phyloP scores from a whole-genome alignment of 306 rosid species.

The Spatholobus suberectus region DNA sequence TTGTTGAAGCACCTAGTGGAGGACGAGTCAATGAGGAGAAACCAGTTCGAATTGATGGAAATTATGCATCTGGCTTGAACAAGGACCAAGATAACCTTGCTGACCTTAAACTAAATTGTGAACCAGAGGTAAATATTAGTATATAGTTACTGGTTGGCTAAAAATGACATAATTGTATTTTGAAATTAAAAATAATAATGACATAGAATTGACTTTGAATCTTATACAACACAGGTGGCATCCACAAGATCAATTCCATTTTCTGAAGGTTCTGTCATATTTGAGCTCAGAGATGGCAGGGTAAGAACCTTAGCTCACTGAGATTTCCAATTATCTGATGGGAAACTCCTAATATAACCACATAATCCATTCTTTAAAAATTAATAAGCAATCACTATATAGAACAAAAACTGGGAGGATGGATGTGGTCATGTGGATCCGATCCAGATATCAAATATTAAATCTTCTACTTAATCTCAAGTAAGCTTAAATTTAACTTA shows the following conservation, averaged over 20 bases:
- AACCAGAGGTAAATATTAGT: slow-evolving; percentile 64
- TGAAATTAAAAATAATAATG: neutral
- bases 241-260: slow-evolving; percentile 82
- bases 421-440: neutral
- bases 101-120: slow-evolving; percentile 55
- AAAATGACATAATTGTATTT: neutral
- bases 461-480: neutral
- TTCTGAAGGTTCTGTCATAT: slow-evolving; percentile 72
- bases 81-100: slow-evolving; percentile 38
- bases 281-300: slow-evolving; percentile 91
- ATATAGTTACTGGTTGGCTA: neutral
- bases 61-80: slow-evolving; percentile 46
- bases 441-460: neutral
- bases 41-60: slow-evolving; percentile 45
- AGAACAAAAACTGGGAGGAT: neutral
- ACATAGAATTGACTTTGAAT: slow-evolving; percentile 39
- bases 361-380: neutral
- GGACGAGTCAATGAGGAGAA: slow-evolving; percentile 38
- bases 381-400: neutral
- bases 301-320: slow-evolving; percentile 57
- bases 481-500: neutral
- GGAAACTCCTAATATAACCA: neutral
- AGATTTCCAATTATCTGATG: slow-evolving; percentile 13
- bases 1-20: slow-evolving; percentile 44
- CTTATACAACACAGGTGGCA: slow-evolving; percentile 66